A percentile compares a stretch with the other conserved stretches of the same genome.
Evolutionary conservation across 495 filamentous ascomycete genomes (phyloP).

Genomic region (Terfezia boudieri): DNA sequence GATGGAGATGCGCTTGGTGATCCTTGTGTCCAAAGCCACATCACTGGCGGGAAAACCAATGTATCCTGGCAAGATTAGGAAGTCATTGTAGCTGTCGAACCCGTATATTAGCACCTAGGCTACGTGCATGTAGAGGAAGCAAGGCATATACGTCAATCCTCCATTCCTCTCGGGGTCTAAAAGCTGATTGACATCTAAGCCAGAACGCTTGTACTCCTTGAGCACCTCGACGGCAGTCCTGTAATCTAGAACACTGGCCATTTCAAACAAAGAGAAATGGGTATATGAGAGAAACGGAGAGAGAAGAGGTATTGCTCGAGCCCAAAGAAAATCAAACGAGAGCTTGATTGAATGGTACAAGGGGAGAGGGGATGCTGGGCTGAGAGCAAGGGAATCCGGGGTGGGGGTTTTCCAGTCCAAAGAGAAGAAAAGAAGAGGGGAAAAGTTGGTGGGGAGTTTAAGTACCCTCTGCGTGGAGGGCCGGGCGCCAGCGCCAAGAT

Average conservation of each 20-base stretch:
- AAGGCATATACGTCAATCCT: slow-evolving; percentile 64
- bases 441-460: background rate
- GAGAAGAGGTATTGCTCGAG: slow-evolving; percentile 1
- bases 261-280: slow-evolving; percentile 16
- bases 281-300: background rate
- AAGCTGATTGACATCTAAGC: slow-evolving; percentile 58
- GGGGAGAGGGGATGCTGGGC: slow-evolving; percentile 5
- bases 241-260: slow-evolving; percentile 26
- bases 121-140: slow-evolving; percentile 29
- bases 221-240: slow-evolving; percentile 56
- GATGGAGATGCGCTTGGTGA: slow-evolving; percentile 81
- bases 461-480: background rate
- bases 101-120: slow-evolving; percentile 2
- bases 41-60: slow-evolving; percentile 69
- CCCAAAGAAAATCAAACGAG: background rate
- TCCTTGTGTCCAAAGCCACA: slow-evolving; percentile 66
- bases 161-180: slow-evolving; percentile 72
- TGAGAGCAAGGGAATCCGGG: slow-evolving; percentile 16
- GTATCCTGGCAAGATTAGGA: slow-evolving; percentile 35
- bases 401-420: slow-evolving; percentile 16
- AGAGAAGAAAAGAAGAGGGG: slow-evolving; percentile 8
- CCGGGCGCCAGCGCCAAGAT: background rate
- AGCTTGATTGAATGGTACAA: slow-evolving; percentile 11
- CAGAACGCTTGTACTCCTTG: slow-evolving; percentile 55
- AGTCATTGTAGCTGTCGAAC: slow-evolving; percentile 32